Evolutionary conservation across 176 grass and related monocot species (phyloP), one percentile per base, ranked within the genome.

Genomic region (Lolium rigidum): DNA sequence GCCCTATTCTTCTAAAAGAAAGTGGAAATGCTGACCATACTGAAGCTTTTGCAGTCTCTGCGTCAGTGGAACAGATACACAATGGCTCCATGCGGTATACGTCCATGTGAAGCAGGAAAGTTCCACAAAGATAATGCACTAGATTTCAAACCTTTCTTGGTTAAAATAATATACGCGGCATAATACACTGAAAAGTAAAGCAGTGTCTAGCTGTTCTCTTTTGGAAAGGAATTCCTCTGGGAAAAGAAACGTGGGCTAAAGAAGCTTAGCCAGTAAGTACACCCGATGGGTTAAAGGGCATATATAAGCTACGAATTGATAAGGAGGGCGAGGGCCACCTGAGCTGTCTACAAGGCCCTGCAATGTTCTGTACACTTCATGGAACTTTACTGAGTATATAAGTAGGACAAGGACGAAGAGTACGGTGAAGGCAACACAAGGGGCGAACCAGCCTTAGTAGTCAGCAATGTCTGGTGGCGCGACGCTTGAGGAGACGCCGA

Each of bases 401-500:
- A 76, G 16, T 11, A 35, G 9, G 16, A 6, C 14, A 9, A 71
- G 39, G 68, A 46, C 39, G 9, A 46, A 13, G 38, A 21, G 39
- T 71, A 71, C 35, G 39, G 18, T 12, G 18, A 10, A 52, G 74
- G 25, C 74, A 76, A 76, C 4, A 49, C 3, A 24, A 9, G 73
- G 13, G 26, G 70, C 5, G 55, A 76, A 55, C 74, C 49, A 76
- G 49, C 9, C 74, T 35, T 35, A 3, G 39, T 9, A 26, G 26
- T 84, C 21, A 49, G 75, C 17, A 15, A 89, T 80, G 88, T 43
- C 79, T 21, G 84, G 80, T 57, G 62, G 82, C n/a, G 50, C 83
- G 7, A 81, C 68, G 47, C 48, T 98, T 8, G 92, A 98, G 87
- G 82, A 76, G 50, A 94, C 93, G 6, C 91, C 93, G 44, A 98